phyloP scores from a whole-genome alignment of 495 filamentous ascomycete species.

The Aspergillus taichungensis region DNA sequence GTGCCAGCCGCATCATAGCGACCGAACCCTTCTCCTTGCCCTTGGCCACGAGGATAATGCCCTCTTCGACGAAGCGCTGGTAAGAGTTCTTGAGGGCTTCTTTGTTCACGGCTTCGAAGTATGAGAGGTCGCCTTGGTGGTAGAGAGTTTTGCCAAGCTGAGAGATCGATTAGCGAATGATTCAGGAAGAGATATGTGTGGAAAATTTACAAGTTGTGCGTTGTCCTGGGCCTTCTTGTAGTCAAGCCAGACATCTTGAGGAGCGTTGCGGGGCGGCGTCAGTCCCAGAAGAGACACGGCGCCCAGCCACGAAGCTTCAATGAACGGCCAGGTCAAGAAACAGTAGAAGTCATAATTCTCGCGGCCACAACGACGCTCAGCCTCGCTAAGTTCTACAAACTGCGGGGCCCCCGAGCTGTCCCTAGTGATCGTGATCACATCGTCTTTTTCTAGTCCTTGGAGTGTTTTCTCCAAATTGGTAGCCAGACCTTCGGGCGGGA shows the following conservation, averaged over 20 bases:
- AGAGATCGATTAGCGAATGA: slow-evolving; percentile 13
- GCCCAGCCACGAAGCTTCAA: slow-evolving; percentile 86
- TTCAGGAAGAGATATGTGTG: neutral
- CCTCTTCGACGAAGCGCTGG: slow-evolving; percentile 80
- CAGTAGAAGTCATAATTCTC: slow-evolving; percentile 99
- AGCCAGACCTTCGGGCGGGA: slow-evolving; percentile 73
- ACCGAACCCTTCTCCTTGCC: slow-evolving; percentile 46
- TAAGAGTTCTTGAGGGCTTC: slow-evolving; percentile 92
- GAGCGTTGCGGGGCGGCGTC: slow-evolving; percentile 55
- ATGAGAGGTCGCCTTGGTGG: slow-evolving; percentile 91
- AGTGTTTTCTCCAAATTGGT: slow-evolving; percentile 75
- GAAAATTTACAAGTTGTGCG: slow-evolving; percentile 62
- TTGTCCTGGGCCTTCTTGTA: slow-evolving; percentile 68
- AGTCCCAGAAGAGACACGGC: slow-evolving; percentile 79
- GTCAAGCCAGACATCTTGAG: slow-evolving; percentile 67
- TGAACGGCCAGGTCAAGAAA: slow-evolving; percentile 96
- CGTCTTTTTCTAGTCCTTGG: slow-evolving; percentile 64
- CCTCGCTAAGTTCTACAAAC: slow-evolving; percentile 62
- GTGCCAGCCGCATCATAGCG: slow-evolving; percentile 55
- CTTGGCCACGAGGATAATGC: slow-evolving; percentile 67
- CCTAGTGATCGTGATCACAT: slow-evolving; percentile 63
- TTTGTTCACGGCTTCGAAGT: slow-evolving; percentile 97
- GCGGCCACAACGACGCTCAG: slow-evolving; percentile 66
- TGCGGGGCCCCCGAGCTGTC: slow-evolving; percentile 45
- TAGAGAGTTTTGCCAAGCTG: slow-evolving; percentile 94